Evolutionary conservation across 2,329 filamentous ascomycete species (phyloP).

Genomic region (Microcyclospora tardicrescens): DNA sequence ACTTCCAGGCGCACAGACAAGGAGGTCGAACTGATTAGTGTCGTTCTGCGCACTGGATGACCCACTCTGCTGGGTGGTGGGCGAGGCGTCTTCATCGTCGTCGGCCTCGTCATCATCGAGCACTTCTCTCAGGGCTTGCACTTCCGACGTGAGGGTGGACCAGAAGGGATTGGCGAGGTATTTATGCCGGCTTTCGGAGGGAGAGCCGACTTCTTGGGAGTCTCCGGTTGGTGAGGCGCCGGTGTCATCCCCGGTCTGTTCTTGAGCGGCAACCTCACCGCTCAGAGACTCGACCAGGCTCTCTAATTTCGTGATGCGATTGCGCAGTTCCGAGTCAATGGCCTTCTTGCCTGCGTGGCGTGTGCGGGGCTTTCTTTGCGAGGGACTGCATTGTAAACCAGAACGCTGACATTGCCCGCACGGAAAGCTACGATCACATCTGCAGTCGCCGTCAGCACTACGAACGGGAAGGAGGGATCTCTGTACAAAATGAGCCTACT

Average conservation of each 20-base stretch:
- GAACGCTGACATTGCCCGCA: slow-evolving; percentile 18
- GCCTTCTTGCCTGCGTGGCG: slow-evolving; percentile 16
- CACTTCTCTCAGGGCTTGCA: slow-evolving; percentile 20
- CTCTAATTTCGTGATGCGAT: slow-evolving; percentile 19
- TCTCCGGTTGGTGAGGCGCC: slow-evolving; percentile 1
- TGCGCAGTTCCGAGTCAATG: slow-evolving; percentile 16
- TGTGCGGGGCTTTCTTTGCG: slow-evolving; percentile 15
- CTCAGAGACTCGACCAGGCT: slow-evolving; percentile 18
- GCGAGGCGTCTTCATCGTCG: slow-evolving; percentile 10
- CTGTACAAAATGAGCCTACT: not conserved
- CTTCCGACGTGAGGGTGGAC: slow-evolving; percentile 19
- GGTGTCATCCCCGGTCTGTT: not conserved
- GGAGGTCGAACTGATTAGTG: slow-evolving; percentile 14
- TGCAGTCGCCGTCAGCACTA: slow-evolving; percentile 2
- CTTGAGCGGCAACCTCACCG: slow-evolving; percentile 10
- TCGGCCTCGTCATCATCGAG: slow-evolving; percentile 18
- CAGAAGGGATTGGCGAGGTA: slow-evolving; percentile 22
- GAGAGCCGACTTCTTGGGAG: slow-evolving; percentile 2
- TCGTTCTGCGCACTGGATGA: not conserved
- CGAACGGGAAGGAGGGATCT: not conserved
- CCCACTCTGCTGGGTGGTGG: slow-evolving; percentile 4
- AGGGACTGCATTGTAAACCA: slow-evolving; percentile 12
- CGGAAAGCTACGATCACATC: slow-evolving; percentile 17
- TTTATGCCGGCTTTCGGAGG: slow-evolving; percentile 8
- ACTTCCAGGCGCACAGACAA: slow-evolving; percentile 18